Evolutionary conservation across 495 filamentous ascomycete species (phyloP), one percentile per base, ranked within the genome.

Genomic region (Aspergillus baeticus): DNA sequence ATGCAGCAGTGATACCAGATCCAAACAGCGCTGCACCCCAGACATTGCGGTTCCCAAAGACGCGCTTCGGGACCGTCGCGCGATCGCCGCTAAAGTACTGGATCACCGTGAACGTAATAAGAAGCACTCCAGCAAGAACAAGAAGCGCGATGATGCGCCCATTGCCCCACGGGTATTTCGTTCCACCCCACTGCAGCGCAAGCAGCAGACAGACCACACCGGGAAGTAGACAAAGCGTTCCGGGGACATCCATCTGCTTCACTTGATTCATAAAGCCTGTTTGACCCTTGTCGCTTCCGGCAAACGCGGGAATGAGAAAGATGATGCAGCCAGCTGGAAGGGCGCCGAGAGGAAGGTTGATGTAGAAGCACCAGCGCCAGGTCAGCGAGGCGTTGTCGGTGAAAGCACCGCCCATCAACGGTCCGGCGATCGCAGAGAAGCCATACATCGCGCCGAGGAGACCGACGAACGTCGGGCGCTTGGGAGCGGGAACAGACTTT

Each of bases 351-450:
- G 86, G 85, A 13, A 89, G 69, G 53, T 90, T 90, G 70, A 88
- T 88, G 64, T 83, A 91, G 68, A 93, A 92, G 63, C 88, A 92
- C 89, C 89, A 92, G 54, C 90, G 72, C 90, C 90, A 94, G 1
- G 82, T 81, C 4, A 83, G 34, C 3, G 33, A n/a, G 1, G 18
- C 47, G 20, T 66, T 21, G 80, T 70, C 26, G 77, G 80, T 84
- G 48, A 85, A 81, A 4, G 70, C 74, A 10, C 82, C 82, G 10
- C 82, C 82, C 7, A 84, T 67, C 0, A 91, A 69, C 1, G 88
- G 88, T 8, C 87, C 88, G 13, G 82, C 77, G 39, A 88, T 81
- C 10, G 74, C 80, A 1, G 87, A 83, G 22, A 92, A 79, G 22
- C 87, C 88, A 65, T 83, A 90, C 68, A 90, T 82, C 57, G 78